Evolutionary conservation across 208 protist species (phyloP).

Genomic region (Naegleria lovaniensis): DNA sequence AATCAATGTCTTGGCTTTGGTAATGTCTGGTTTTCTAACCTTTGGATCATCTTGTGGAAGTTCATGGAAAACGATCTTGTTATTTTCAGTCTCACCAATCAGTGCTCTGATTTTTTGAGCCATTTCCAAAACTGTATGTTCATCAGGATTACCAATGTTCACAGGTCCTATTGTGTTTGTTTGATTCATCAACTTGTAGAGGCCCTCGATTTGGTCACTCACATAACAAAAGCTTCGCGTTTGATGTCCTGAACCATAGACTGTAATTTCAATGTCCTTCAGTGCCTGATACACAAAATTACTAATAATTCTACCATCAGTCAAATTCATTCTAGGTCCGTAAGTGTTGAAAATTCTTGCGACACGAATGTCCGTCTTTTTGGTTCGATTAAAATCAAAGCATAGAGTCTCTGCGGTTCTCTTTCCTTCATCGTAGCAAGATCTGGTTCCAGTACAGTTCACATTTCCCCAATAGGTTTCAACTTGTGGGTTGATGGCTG

Average conservation of each 20-base stretch:
- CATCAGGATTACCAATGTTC: constrained; percentile 64
- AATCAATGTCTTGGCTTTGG: constrained; percentile 51
- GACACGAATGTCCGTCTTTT: constrained; percentile 67
- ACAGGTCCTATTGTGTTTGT: constrained; percentile 54
- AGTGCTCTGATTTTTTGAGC: constrained; percentile 46
- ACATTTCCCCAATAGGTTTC: constrained; percentile 82
- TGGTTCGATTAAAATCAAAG: constrained; percentile 70
- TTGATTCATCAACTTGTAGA: constrained; percentile 55
- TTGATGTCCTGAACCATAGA: constrained; percentile 80
- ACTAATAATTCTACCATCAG: constrained; percentile 85
- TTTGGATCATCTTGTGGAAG: constrained; percentile 55
- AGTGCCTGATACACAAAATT: constrained; percentile 86
- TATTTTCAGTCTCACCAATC: constrained; percentile 41
- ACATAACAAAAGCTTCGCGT: constrained; percentile 80
- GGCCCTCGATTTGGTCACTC: constrained; percentile 59
- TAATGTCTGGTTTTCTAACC: constrained; percentile 57
- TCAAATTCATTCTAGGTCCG: constrained; percentile 82
- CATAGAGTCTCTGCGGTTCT: constrained; percentile 77
- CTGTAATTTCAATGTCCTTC: constrained; percentile 62
- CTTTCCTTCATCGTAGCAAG: constrained; percentile 94
- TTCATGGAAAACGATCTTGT: constrained; percentile 21
- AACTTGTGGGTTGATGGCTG: constrained; percentile 70
- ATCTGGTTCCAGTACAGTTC: constrained; percentile 69
- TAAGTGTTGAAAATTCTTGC: constrained; percentile 94
- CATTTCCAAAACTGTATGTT: constrained; percentile 60